These are phyloP conservation scores for Pseudogymnoascus sp. DNA, from an alignment of 2,329 filamentous ascomycete species.

Conservation along the genomic window DNA sequence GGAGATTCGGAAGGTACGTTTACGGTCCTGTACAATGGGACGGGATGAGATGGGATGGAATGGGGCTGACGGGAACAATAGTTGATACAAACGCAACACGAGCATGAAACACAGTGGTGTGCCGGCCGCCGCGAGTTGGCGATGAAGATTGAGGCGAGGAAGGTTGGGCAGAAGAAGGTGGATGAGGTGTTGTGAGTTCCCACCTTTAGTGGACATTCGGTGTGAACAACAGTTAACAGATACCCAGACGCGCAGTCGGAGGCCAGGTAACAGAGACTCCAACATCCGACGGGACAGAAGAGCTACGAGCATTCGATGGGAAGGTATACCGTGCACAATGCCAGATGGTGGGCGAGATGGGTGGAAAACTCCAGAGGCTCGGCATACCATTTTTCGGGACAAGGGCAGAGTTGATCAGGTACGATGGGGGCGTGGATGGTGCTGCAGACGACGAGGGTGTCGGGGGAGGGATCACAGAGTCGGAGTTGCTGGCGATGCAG, in stretches of 20 bases:
- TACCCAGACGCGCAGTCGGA: slow-evolving; percentile 35
- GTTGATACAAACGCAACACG: slow-evolving; percentile 57
- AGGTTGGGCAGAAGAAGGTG: slow-evolving; percentile 47
- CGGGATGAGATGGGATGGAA: neutral
- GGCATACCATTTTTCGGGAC: slow-evolving; percentile 58
- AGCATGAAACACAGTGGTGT: slow-evolving; percentile 58
- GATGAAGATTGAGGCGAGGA: slow-evolving; percentile 44
- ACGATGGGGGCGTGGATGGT: slow-evolving; percentile 28
- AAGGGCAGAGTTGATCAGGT: slow-evolving; percentile 36
- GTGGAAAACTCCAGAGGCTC: slow-evolving; percentile 47
- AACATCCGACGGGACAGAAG: slow-evolving; percentile 40
- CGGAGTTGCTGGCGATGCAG: slow-evolving; percentile 40
- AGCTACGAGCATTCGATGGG: slow-evolving; percentile 52
- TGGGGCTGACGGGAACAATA: slow-evolving; percentile 27
- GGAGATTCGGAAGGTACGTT: slow-evolving; percentile 36
- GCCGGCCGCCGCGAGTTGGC: slow-evolving; percentile 45
- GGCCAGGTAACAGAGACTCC: slow-evolving; percentile 32
- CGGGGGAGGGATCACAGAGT: slow-evolving; percentile 32
- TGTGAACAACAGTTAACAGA: no score
- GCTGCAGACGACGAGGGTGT: slow-evolving; percentile 15
- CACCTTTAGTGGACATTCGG: no score
- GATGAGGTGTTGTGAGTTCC: slow-evolving; percentile 49
- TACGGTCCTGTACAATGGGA: neutral
- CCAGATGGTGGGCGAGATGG: slow-evolving; percentile 55
- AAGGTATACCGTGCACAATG: slow-evolving; percentile 56